Evolutionary conservation across 2,329 filamentous ascomycete species (phyloP), one percentile per base, ranked within the genome.

Genomic region (Plectosphaerella cucumerina): DNA sequence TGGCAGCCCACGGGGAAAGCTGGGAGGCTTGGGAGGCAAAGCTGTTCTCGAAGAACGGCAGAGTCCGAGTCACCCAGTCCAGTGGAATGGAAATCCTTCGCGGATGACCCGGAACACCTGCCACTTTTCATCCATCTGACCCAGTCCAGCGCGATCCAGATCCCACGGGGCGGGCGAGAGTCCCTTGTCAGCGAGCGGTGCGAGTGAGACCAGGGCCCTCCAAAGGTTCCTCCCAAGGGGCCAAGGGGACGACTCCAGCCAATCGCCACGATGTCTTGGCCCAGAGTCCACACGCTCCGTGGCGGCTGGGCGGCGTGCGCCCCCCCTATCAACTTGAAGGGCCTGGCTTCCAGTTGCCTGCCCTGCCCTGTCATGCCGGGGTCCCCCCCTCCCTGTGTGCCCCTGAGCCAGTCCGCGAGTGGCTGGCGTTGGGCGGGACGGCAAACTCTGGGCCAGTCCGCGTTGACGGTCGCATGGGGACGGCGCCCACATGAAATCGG

Each of bases 391-490:
- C 23, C 26, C 26, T 8, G 9, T 11, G 21, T 49, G 39, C 39
- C 39, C 39, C 39, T 47, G 18, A 51, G 34, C 23, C 50, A 37
- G 17, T 50, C 48, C 41, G 37, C 46, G 26, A 26, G 45, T 52
- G 52, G 52, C 50, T 48, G 50, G 12, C 33, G 37, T 37, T 35
- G 37, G 12, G 26, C 26, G 26, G 26, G 26, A 31, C 47, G 37
- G 53, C 22, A 55, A 51, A 51, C 50, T 53, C 26, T 47, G 48
- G 50, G 35, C 54, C 54, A 53, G 41, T 53, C 50, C 52, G 37
- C 26, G 33, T 20, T 44, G 45, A n/a, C 14, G 46, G 48, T 50
- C 46, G 48, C 41, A 46, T 12, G 26, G 22, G 22, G 33, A 47
- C 37, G 44, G 31, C 44, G 37, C 50, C 41, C 50, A 50, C 44